Evolutionary conservation across 2,329 filamentous ascomycete species (phyloP).

Genomic region (Claviceps sp.): DNA sequence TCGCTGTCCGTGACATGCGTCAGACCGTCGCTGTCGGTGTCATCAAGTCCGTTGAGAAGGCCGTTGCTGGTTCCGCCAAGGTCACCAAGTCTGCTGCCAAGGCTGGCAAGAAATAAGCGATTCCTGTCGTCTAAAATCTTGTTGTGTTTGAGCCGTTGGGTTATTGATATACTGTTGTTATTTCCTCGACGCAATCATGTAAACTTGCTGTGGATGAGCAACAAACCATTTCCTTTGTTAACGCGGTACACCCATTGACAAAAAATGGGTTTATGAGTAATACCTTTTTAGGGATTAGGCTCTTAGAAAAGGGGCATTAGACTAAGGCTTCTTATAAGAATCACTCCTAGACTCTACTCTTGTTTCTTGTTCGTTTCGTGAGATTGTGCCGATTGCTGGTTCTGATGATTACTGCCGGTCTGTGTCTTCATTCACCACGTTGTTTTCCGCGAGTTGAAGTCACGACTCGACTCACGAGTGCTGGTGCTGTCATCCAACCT

Average conservation of each 20-base stretch:
- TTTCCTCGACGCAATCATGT: constrained; percentile 33
- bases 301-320: too few species aligned
- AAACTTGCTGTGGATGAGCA: constrained; percentile 30
- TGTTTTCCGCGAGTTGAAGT: too few species aligned
- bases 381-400: too few species aligned
- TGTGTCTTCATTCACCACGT: too few species aligned
- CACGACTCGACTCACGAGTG: too few species aligned
- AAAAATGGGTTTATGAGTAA: too few species aligned
- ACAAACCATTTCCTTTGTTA: constrained; percentile 19
- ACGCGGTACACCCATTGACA: constrained; percentile 16
- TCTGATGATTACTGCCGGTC: too few species aligned
- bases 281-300: too few species aligned
- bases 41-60: constrained; percentile 77
- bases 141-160: constrained; percentile 14
- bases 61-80: constrained; percentile 44
- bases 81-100: constrained; percentile 61
- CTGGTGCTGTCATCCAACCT: too few species aligned
- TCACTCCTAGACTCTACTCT: too few species aligned
- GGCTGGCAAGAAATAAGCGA: constrained; percentile 59
- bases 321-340: too few species aligned
- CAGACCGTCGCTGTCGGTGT: constrained; percentile 87
- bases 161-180: constrained; percentile 20
- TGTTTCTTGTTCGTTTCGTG: too few species aligned
- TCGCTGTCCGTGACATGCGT: constrained; percentile 98
- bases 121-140: constrained; percentile 10